Conservation (phyloP, 2,329 filamentous ascomycete species). For the Colletotrichum cereale region DNA sequence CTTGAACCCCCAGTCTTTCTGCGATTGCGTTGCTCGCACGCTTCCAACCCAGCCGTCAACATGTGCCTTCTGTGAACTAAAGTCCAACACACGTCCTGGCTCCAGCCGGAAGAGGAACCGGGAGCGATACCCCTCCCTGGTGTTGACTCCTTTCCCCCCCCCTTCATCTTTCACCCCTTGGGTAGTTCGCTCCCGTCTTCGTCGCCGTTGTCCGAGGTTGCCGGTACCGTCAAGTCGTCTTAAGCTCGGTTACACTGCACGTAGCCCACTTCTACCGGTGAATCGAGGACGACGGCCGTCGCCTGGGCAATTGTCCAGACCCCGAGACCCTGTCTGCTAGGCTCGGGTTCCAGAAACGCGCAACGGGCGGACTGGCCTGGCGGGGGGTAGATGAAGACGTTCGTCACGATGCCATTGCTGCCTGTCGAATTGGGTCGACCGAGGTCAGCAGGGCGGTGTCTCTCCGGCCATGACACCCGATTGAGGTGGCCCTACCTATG, state of each 20-base stretch:
- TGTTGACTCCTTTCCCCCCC: neutral
- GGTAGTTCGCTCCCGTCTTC: neutral
- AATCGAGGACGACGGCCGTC: conserved; percentile 11
- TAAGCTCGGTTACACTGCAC: conserved; percentile 20
- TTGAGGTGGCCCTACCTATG: conserved; percentile 21
- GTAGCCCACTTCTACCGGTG: conserved; percentile 22
- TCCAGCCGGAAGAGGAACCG: conserved; percentile 23
- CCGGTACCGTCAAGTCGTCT: conserved; percentile 23
- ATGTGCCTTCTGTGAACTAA: neutral
- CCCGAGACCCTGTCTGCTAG: conserved; percentile 24
- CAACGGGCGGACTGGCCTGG: conserved; percentile 8
- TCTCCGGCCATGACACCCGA: conserved; percentile 16
- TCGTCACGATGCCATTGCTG: conserved; percentile 27
- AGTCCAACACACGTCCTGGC: conserved; percentile 28
- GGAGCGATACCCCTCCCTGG: neutral
- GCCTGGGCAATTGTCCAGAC: neutral
- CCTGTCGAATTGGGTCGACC: conserved; percentile 7
- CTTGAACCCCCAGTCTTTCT: neutral
- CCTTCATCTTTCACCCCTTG: neutral
- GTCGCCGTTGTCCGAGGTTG: neutral
- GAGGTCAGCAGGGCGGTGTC: conserved; percentile 11
- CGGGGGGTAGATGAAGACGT: conserved; percentile 24
- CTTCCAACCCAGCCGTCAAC: neutral
- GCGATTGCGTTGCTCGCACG: neutral
- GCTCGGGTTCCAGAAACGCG: conserved; percentile 24